phyloP scores from a whole-genome alignment of 768 basidiomycete species.

The Pholiota conissans region DNA sequence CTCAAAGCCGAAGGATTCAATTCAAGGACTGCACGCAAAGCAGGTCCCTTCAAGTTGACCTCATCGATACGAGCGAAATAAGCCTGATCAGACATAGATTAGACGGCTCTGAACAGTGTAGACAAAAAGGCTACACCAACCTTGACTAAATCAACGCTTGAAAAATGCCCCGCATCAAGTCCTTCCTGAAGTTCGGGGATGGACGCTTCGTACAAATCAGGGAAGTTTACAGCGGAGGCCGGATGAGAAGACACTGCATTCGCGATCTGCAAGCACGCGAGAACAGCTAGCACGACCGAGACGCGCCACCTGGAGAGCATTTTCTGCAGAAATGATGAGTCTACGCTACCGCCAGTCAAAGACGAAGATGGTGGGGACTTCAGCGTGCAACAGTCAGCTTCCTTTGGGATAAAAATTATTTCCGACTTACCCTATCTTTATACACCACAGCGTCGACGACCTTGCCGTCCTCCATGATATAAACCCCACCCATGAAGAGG shows the following conservation, averaged over 20 bases:
- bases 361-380: neutral
- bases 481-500: neutral
- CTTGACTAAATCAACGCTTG: constrained; percentile 63
- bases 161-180: constrained; percentile 48
- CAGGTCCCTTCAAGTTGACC: constrained; percentile 62
- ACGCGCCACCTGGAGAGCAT: neutral
- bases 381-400: neutral
- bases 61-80: constrained; percentile 69
- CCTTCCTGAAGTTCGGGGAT: constrained; percentile 56
- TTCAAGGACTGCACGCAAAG: constrained; percentile 59
- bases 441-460: neutral
- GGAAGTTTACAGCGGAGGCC: constrained; percentile 23
- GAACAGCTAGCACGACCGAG: neutral
- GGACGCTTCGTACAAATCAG: constrained; percentile 63
- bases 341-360: neutral
- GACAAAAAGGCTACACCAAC: constrained; percentile 25
- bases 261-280: neutral
- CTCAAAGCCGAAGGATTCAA: constrained; percentile 51
- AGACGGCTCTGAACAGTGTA: no score
- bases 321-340: neutral
- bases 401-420: neutral
- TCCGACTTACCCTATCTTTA: neutral
- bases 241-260: neutral
- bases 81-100: no score
- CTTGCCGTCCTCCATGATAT: neutral